Conservation (phyloP, 2,329 filamentous ascomycete genomes). For the Raffaelea arxii region DNA sequence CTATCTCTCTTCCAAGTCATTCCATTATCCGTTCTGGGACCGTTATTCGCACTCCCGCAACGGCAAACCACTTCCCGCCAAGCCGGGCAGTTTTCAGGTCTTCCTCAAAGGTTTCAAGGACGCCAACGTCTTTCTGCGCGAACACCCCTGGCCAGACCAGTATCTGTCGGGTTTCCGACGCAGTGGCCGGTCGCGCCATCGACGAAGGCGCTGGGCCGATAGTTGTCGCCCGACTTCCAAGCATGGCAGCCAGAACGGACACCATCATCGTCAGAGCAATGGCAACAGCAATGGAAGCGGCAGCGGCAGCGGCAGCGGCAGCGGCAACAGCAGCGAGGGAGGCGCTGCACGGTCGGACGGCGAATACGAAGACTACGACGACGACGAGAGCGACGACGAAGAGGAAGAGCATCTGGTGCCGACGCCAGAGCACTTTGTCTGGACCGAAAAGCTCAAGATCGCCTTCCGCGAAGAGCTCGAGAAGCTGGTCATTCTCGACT, state of each 20-base stretch:
- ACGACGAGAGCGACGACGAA: constrained; percentile 20
- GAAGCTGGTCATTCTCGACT: constrained; percentile 93
- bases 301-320: background rate
- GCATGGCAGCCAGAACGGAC: constrained; percentile 18
- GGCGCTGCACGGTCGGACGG: constrained; percentile 12
- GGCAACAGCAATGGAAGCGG: background rate
- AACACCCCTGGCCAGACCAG: constrained; percentile 96
- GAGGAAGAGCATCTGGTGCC: constrained; percentile 18
- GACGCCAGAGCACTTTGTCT: constrained; percentile 56
- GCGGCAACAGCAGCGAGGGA: background rate
- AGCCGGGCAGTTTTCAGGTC: constrained; percentile 93
- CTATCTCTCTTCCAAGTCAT: constrained; percentile 87
- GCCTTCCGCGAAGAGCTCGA: constrained; percentile 91
- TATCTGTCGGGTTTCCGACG: constrained; percentile 61
- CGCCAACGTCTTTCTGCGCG: constrained; percentile 86
- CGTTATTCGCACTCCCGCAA: constrained; percentile 79
- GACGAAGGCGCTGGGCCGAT: constrained; percentile 66
- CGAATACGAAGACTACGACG: constrained; percentile 7
- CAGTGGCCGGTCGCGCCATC: constrained; percentile 34
- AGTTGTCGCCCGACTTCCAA: constrained; percentile 58
- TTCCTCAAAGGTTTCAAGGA: constrained; percentile 97
- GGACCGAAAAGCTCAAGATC: constrained; percentile 83
- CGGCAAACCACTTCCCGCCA: constrained; percentile 76
- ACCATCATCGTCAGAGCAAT: background rate
- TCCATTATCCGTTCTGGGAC: constrained; percentile 98